A percentile compares a stretch with the other conserved stretches of the same genome.
phyloP scores from a whole-genome alignment of 2,329 filamentous ascomycete species.

The Penicillium carneum region DNA sequence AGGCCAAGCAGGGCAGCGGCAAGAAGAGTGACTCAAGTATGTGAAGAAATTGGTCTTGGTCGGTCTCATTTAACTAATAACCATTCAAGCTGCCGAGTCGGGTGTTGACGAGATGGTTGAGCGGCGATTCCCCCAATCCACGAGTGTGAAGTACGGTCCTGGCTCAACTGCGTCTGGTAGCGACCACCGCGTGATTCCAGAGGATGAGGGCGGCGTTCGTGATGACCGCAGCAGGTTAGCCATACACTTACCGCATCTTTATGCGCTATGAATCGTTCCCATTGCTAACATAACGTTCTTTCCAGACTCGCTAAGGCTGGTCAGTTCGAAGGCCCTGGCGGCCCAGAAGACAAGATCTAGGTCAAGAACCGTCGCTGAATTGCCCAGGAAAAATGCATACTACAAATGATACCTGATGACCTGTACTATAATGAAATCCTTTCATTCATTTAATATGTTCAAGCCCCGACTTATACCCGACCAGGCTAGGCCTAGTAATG shows the following conservation, averaged over 20 bases:
- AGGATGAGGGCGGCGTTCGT: slow-evolving; percentile 51
- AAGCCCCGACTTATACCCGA: neutral
- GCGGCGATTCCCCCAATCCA: slow-evolving; percentile 46
- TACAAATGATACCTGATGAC: slow-evolving; percentile 19
- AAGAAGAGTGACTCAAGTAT: slow-evolving; percentile 52
- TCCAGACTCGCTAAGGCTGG: slow-evolving; percentile 45
- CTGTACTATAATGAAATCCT: slow-evolving; percentile 15
- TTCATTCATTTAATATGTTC: neutral
- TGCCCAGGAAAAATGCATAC: slow-evolving; percentile 24
- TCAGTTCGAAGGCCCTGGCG: slow-evolving; percentile 47
- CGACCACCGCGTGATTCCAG: slow-evolving; percentile 50
- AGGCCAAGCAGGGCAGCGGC: slow-evolving; percentile 51
- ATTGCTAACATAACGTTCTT: slow-evolving; percentile 9
- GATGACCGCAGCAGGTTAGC: slow-evolving; percentile 50
- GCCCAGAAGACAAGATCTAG: slow-evolving; percentile 45
- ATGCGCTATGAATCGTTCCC: neutral
- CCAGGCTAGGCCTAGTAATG: neutral
- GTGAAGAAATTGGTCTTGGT: slow-evolving; percentile 6
- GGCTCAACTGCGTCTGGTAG: slow-evolving; percentile 46
- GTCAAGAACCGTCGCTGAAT: slow-evolving; percentile 35
- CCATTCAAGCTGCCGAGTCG: slow-evolving; percentile 47
- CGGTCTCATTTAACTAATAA: slow-evolving; percentile 4
- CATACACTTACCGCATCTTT: neutral
- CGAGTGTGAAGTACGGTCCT: slow-evolving; percentile 49
- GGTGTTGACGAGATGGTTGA: slow-evolving; percentile 52